Evolutionary conservation across 2,329 filamentous ascomycete species (phyloP).

Genomic region (Aspergillus fumigatus): DNA sequence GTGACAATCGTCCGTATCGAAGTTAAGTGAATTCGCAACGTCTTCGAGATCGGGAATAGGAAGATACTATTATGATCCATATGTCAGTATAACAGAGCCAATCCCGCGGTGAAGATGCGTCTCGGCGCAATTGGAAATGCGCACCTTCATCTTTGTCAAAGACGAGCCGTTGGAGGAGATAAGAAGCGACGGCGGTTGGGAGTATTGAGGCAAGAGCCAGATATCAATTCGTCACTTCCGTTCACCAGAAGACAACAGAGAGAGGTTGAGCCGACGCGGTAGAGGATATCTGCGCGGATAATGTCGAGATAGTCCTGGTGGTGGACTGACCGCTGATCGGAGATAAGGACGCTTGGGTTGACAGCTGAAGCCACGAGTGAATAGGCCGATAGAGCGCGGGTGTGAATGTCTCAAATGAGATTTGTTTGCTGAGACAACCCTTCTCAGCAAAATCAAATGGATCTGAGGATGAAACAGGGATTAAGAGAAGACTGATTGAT

Average conservation of each 20-base stretch:
- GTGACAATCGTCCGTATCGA: constrained; percentile 88
- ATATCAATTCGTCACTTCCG: background rate
- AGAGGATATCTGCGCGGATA: background rate
- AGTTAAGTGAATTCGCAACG: constrained; percentile 89
- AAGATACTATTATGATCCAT: constrained; percentile 63
- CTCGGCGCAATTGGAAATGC: constrained; percentile 1
- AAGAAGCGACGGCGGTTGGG: background rate
- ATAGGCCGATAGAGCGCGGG: constrained; percentile 17
- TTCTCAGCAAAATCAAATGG: constrained; percentile 8
- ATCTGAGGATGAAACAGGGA: constrained; percentile 12
- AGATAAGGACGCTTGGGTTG: constrained; percentile 33
- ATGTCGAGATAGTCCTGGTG: background rate
- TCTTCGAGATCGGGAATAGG: constrained; percentile 86
- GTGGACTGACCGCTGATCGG: constrained; percentile 29
- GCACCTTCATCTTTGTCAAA: constrained; percentile 17
- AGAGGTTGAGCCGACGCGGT: background rate
- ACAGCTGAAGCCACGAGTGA: constrained; percentile 16
- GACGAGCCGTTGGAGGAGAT: background rate
- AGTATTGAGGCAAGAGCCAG: background rate
- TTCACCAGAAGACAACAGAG: background rate
- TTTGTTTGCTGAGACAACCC: constrained; percentile 11
- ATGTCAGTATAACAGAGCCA: constrained; percentile 12
- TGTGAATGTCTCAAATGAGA: background rate
- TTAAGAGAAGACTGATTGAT: constrained; percentile 6
- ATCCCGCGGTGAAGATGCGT: background rate